Evolutionary conservation across 129 eudicot genomes (phyloP), one percentile per base, ranked within the genome.

Genomic region (Pittosporum tobira): DNA sequence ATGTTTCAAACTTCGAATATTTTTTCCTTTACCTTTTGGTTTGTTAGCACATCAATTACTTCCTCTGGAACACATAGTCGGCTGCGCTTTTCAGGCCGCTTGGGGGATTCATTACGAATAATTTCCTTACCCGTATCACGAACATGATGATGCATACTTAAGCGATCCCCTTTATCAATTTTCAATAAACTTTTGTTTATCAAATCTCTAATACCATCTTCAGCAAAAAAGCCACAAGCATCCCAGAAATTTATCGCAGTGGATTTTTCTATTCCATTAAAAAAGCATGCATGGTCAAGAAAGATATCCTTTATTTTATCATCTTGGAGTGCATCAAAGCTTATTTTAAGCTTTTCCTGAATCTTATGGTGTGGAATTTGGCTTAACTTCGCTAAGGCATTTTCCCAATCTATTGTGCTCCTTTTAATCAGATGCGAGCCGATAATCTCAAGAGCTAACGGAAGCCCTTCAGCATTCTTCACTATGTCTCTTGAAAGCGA

Each of bases 221-320:
- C n/a, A n/a, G n/a, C n/a, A n/a, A n/a, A n/a, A n/a, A n/a, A n/a
- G n/a, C n/a, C n/a, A n/a, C n/a, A n/a, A n/a, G n/a, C n/a, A n/a
- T n/a, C n/a, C n/a, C n/a, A n/a, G n/a, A n/a, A n/a, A n/a, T n/a
- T n/a, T n/a, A n/a, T n/a, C n/a, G n/a, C n/a, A n/a, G n/a, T n/a
- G n/a, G n/a, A n/a, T 36, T 57, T 67, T 9, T 67, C 63, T 59
- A 36, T 67, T 48, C 65, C 72, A 48, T 57, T 53, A 67, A 59
- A 37, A 58, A 58, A 47, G 49, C n/a, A 67, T 13, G 72, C 65
- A 19, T 56, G 56, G 34, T 57, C 40, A 31, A 67, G 76, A 42
- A 64, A 71, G 3, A 71, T 16, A 26, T 49, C 27, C 48, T 54
- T 71, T 0, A 6, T 29, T 25, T 21, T n/a, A 18, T 61, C 48